A percentile compares a stretch with the other conserved stretches of the same genome.
phyloP scores from a whole-genome alignment of 2,329 filamentous ascomycete species.

The Aspergillus novoparasiticus region DNA sequence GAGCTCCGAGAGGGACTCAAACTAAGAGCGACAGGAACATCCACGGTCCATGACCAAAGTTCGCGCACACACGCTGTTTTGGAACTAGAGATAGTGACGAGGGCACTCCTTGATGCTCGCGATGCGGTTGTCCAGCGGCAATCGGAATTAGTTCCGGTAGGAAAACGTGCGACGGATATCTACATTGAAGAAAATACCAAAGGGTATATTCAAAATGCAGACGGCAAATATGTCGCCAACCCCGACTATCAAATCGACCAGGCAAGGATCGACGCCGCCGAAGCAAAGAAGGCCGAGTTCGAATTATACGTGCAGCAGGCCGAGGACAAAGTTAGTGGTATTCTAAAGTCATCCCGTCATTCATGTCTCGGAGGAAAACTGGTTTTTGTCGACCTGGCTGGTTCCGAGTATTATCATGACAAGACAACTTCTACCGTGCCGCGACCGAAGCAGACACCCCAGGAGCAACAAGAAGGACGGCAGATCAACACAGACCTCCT shows the following conservation, averaged over 20 bases:
- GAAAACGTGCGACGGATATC: conserved; percentile 46
- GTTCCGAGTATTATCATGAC: conserved; percentile 46
- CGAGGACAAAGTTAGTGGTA: conserved; percentile 32
- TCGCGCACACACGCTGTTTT: conserved; percentile 50
- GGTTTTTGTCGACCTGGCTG: conserved; percentile 51
- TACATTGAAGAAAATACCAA: conserved; percentile 43
- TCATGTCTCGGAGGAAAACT: conserved; percentile 44
- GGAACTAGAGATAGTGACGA: conserved; percentile 47
- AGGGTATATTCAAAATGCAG: conserved; percentile 28
- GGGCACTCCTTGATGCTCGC: conserved; percentile 38
- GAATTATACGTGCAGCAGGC: conserved; percentile 38
- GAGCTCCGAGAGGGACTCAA: conserved; percentile 34
- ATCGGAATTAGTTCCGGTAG: conserved; percentile 49
- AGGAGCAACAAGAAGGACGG: conserved; percentile 45
- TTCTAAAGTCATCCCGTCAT: conserved; percentile 26
- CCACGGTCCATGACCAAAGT: conserved; percentile 48
- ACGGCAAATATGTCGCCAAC: conserved; percentile 39
- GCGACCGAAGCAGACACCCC: conserved; percentile 33
- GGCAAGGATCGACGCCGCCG: conserved; percentile 42
- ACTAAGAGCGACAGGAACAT: conserved; percentile 39
- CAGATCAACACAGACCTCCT: conserved; percentile 52
- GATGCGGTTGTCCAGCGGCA: conserved; percentile 45
- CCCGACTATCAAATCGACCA: conserved; percentile 42
- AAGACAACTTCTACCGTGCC: conserved; percentile 15
- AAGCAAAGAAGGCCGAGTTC: conserved; percentile 41